phyloP scores from a whole-genome alignment of 1,284 basidiomycete species.

The Malassezia vespertilionis region DNA sequence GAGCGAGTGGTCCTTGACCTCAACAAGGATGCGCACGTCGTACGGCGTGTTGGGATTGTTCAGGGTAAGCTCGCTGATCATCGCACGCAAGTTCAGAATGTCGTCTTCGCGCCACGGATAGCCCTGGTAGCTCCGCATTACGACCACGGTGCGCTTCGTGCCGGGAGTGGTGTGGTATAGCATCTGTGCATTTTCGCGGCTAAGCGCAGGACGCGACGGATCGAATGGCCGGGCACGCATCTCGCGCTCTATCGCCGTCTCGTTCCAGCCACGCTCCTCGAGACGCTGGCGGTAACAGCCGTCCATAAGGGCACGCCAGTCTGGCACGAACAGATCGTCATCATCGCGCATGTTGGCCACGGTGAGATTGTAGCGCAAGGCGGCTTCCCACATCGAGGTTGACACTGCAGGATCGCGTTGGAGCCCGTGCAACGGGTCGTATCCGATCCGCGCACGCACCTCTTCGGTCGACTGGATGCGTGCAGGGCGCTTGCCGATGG shows the following conservation, averaged over 20 bases:
- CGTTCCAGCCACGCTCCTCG: conserved; percentile 31
- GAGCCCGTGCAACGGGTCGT: conserved; percentile 37
- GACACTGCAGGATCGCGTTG: conserved; percentile 21
- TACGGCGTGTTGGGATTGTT: conserved; percentile 47
- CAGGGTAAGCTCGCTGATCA: conserved; percentile 46
- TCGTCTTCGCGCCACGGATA: conserved; percentile 47
- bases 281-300: conserved; percentile 40
- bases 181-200: background rate
- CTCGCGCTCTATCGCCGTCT: too few species aligned
- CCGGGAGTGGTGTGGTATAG: conserved; percentile 35
- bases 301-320: conserved; percentile 47
- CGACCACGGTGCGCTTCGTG: conserved; percentile 43
- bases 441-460: conserved; percentile 19
- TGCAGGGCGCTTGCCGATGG: conserved; percentile 16
- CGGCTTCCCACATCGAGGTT: conserved; percentile 37
- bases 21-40: conserved; percentile 46
- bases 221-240: too few species aligned
- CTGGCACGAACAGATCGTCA: conserved; percentile 21
- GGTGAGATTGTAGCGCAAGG: conserved; percentile 27
- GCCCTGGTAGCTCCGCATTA: conserved; percentile 45
- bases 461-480: conserved; percentile 1
- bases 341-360: conserved; percentile 6
- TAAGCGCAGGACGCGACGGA: conserved; percentile 5
- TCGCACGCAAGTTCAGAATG: conserved; percentile 45
- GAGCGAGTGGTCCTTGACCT: conserved; percentile 41